phyloP scores from a whole-genome alignment of 768 basidiomycete genomes.

The Calocera cornea region DNA sequence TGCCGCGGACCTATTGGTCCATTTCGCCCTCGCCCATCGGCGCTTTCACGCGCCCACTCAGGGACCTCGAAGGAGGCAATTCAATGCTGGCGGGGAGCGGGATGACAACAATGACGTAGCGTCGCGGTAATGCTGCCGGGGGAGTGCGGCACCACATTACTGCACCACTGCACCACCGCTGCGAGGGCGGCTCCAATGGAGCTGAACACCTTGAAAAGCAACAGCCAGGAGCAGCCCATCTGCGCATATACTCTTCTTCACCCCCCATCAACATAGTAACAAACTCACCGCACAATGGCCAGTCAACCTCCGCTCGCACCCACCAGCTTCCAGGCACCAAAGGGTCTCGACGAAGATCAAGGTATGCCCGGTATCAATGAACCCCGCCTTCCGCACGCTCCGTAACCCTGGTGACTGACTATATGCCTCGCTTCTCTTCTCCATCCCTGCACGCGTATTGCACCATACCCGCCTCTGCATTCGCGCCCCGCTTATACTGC shows the following conservation, averaged over 20 bases:
- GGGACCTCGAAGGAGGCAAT: background rate
- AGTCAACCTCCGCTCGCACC: background rate
- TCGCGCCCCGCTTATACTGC: background rate
- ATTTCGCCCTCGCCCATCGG: background rate
- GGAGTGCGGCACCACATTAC: background rate
- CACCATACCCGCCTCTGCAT: background rate
- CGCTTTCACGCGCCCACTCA: background rate
- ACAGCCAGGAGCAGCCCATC: background rate
- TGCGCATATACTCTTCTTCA: background rate
- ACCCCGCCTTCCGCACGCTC: background rate
- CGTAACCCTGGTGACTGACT: background rate
- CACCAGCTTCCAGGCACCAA: background rate
- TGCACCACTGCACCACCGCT: background rate
- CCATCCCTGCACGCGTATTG: background rate
- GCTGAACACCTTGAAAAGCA: background rate
- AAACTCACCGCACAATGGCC: conserved; percentile 6
- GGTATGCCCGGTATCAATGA: conserved; percentile 1
- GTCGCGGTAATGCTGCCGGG: no score
- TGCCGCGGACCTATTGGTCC: background rate
- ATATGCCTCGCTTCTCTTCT: background rate
- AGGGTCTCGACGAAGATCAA: background rate
- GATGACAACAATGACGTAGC: no score
- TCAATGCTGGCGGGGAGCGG: no score
- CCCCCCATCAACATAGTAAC: background rate
- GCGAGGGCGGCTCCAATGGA: background rate